phyloP scores from a whole-genome alignment of 192 early-diverging fungal genomes.

The Coemansia sp. region DNA sequence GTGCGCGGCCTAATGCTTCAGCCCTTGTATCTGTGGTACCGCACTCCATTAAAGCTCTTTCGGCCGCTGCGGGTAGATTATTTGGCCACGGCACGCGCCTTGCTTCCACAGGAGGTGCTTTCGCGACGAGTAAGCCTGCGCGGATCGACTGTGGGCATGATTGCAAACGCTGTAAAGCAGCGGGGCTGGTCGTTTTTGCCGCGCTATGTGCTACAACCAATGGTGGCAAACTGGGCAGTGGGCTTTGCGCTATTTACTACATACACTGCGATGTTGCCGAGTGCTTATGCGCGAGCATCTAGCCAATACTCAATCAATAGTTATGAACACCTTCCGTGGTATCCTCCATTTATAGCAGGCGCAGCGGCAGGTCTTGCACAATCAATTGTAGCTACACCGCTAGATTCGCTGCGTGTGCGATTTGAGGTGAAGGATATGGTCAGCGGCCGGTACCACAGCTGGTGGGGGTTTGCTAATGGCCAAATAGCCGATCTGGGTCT shows the following conservation, averaged over 20 bases:
- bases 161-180: slow-evolving; percentile 65
- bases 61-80: slow-evolving; percentile 78
- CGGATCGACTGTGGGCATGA: slow-evolving; percentile 71
- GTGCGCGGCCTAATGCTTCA: slow-evolving; percentile 49
- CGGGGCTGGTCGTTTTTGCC: slow-evolving; percentile 70
- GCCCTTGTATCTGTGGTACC: slow-evolving; percentile 56
- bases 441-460: slow-evolving; percentile 67
- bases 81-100: slow-evolving; percentile 70
- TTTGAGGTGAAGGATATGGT: slow-evolving; percentile 75
- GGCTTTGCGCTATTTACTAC: slow-evolving; percentile 77
- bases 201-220: slow-evolving; percentile 69
- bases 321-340: slow-evolving; percentile 25
- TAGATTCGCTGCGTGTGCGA: slow-evolving; percentile 71
- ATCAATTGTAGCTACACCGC: slow-evolving; percentile 68
- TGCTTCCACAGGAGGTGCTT: slow-evolving; percentile 60
- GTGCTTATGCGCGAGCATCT: slow-evolving; percentile 34
- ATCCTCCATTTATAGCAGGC: slow-evolving; percentile 53
- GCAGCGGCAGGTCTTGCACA: slow-evolving; percentile 73
- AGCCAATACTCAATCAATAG: slow-evolving; percentile 46
- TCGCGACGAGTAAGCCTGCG: slow-evolving; percentile 53
- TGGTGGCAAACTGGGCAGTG: slow-evolving; percentile 71
- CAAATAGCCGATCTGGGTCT: slow-evolving; percentile 42
- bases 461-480: slow-evolving; percentile 63
- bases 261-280: slow-evolving; percentile 53
- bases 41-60: slow-evolving; percentile 64